Percentiles rank a stretch among this genome's conserved stretches.
phyloP scores from a whole-genome alignment of 352 stramenopile genomes.

The Globisporangium apiculatum region DNA sequence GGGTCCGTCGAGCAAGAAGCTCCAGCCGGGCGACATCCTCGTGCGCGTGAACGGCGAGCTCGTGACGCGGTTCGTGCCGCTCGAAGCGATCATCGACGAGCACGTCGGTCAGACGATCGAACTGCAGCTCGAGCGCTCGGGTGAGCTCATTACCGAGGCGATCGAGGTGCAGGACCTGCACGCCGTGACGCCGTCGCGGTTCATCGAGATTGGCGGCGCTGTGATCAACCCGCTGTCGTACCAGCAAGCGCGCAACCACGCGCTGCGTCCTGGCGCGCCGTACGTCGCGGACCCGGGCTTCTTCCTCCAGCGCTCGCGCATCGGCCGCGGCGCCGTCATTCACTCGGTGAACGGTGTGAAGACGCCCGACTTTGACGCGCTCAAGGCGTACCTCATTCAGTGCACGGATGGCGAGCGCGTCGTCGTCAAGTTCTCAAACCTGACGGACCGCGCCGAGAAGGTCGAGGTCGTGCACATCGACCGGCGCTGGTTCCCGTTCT shows the following conservation, averaged over 20 bases:
- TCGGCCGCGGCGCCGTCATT: slow-evolving; percentile 81
- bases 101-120: slow-evolving; percentile 62
- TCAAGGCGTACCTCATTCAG: slow-evolving; percentile 72
- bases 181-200: slow-evolving; percentile 72
- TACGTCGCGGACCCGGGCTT: slow-evolving; percentile 87
- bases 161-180: slow-evolving; percentile 84
- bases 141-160: slow-evolving; percentile 46
- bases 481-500: slow-evolving; percentile 88
- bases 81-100: slow-evolving; percentile 81
- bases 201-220: slow-evolving; percentile 82
- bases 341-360: slow-evolving; percentile 80
- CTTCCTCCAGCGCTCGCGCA: slow-evolving; percentile 84
- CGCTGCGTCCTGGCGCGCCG: slow-evolving; percentile 49
- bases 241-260: slow-evolving; percentile 85
- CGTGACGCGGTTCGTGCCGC: slow-evolving; percentile 82
- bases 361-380: slow-evolving; percentile 79
- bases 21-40: slow-evolving; percentile 88
- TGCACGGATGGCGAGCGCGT: slow-evolving; percentile 77
- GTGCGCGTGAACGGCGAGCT: slow-evolving; percentile 74
- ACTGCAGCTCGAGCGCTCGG: slow-evolving; percentile 78
- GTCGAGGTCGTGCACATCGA: slow-evolving; percentile 87
- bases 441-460: slow-evolving; percentile 72
- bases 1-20: slow-evolving; percentile 64
- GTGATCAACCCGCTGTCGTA: slow-evolving; percentile 89
- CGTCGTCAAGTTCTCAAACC: slow-evolving; percentile 78